Base-by-base conservation (phyloP, 148 eudicot genomes). In the Cornus florida region DNA sequence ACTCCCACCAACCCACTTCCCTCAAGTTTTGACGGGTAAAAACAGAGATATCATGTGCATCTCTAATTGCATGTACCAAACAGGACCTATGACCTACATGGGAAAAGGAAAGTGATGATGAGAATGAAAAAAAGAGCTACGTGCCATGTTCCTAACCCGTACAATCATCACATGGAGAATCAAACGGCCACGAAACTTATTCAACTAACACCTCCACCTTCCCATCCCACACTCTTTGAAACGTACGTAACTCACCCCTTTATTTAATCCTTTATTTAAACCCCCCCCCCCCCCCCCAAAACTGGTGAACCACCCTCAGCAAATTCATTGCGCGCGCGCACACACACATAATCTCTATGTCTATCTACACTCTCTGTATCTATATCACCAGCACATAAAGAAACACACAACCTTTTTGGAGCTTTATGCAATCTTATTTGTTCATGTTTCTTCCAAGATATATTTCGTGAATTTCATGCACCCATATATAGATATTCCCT, bases 221-320 rank as follows among this genome's bases (percentile, higher is more conserved):
- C 75, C 75, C 75, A 73, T 39, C 75, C 75, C 50, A 73, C 75
- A 73, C 65, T 73, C 75, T 73, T 73, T 73, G 57, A 48, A 0
- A 50, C 75, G 64, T 17, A 50, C 75, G 64, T 17, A 24, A 16
- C 65, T 0, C 8, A 43, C 6, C 59, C 59, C 60, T 59, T 53
- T 46, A 46, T 73, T 73, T 46, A 73, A 43, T 33, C 59, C 60
- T 59, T 53, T 46, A 46, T 73, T 73, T 46, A 73, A 43, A 73
- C 75, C 12, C 62, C 17, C n/a, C n/a, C n/a, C n/a, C n/a, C n/a
- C n/a, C n/a, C n/a, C n/a, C 62, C 62, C 28, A 48, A 53, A 22
- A 24, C 35, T 73, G 65, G 32, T 72, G 64, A 72, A 50, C 75
- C 35, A 72, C 60, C 35, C 48, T 43, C 48, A 11, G 11, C 14